These are phyloP conservation scores for Ilyonectria sp. DNA, from an alignment of 2,329 filamentous ascomycete species.

Conservation along the genomic window DNA sequence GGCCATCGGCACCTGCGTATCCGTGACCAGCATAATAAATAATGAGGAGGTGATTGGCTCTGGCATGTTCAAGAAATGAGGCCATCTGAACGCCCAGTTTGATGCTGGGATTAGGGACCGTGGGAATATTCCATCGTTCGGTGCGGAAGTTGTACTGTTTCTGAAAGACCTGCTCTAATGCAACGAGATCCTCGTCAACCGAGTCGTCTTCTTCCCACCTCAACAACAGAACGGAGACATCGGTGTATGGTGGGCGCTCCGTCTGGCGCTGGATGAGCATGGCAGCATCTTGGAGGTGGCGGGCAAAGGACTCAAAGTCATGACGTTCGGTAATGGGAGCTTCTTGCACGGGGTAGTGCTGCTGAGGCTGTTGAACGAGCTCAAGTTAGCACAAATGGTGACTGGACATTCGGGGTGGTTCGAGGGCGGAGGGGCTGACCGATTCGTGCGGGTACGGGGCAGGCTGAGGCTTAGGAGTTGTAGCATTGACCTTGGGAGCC, in stretches of 20 bases:
- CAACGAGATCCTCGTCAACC: constrained; percentile 67
- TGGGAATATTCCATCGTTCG: constrained; percentile 74
- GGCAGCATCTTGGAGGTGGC: constrained; percentile 78
- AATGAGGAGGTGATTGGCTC: constrained; percentile 73
- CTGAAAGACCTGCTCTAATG: constrained; percentile 71
- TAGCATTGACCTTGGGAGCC: constrained; percentile 59
- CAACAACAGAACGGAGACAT: constrained; percentile 73
- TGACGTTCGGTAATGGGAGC: constrained; percentile 63
- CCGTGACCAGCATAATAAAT: constrained; percentile 77
- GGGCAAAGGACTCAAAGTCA: constrained; percentile 77
- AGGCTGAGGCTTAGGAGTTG: constrained; percentile 51
- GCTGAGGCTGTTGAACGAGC: constrained; percentile 46
- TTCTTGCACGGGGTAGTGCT: constrained; percentile 58
- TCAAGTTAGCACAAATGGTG: constrained; percentile 40
- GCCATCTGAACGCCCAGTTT: constrained; percentile 74
- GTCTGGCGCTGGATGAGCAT: constrained; percentile 77
- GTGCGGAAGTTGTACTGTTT: constrained; percentile 74
- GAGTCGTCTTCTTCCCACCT: constrained; percentile 74
- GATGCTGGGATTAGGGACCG: constrained; percentile 70
- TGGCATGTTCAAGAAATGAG: constrained; percentile 71
- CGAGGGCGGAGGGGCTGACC: constrained; percentile 50
- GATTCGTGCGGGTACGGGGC: constrained; percentile 53
- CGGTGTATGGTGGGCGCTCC: constrained; percentile 69
- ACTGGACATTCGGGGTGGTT: constrained; percentile 29
- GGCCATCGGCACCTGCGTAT: constrained; percentile 70